These are phyloP conservation scores for Dimocarpus longan DNA, from an alignment of 345 rosid genomes.

Conservation along the genomic window DNA sequence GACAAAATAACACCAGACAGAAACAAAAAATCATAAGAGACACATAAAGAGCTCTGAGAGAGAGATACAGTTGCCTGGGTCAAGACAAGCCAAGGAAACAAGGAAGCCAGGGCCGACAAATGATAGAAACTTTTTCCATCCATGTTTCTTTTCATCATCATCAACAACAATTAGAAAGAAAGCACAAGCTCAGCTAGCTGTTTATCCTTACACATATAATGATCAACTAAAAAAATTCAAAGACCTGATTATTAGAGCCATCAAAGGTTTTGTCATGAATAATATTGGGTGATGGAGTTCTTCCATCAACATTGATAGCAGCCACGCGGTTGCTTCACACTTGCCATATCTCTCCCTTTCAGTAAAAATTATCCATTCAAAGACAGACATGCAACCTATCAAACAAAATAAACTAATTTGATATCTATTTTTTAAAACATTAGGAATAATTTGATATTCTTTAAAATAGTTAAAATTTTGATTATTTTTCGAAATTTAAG, in stretches of 20 bases:
- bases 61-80: slow-evolving; percentile 59
- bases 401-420: too few species aligned
- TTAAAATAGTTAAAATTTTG: too few species aligned
- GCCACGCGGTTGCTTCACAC: slow-evolving; percentile 35
- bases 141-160: slow-evolving; percentile 37
- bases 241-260: slow-evolving; percentile 15
- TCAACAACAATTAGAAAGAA: too few species aligned
- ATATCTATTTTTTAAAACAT: too few species aligned
- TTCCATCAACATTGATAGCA: slow-evolving; percentile 31
- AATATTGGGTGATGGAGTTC: slow-evolving; percentile 5
- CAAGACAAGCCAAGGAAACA: slow-evolving; percentile 65
- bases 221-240: too few species aligned
- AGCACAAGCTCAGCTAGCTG: neutral
- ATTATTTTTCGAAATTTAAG: too few species aligned
- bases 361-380: too few species aligned
- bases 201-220: too few species aligned
- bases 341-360: slow-evolving; percentile 25
- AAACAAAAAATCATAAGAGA: neutral
- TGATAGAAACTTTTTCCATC: slow-evolving; percentile 58
- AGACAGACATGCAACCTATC: neutral
- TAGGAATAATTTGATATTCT: too few species aligned
- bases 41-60: neutral
- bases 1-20: slow-evolving; percentile 1
- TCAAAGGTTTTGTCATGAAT: slow-evolving; percentile 7
- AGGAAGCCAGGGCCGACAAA: slow-evolving; percentile 69